Evolutionary conservation across 1,284 basidiomycete genomes (phyloP), one percentile per base, ranked within the genome.

Genomic region (Phellinidium pouzarii): DNA sequence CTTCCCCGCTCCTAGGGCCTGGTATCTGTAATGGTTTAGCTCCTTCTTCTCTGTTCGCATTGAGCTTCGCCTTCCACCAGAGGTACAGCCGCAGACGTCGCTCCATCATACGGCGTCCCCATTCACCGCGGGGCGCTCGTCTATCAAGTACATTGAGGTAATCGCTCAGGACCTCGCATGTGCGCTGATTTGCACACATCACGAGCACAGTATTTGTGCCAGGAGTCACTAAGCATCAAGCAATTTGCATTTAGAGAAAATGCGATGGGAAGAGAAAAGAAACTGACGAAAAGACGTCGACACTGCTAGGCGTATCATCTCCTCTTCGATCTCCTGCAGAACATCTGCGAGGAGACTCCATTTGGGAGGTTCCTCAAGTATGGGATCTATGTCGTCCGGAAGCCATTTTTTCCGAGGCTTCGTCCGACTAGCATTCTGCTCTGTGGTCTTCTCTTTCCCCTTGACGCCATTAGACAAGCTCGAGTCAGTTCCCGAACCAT

Each of bases 281-380:
- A 20, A 31, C 40, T 8, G 14, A 43, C 50, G 23, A 58, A 11
- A 59, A 26, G 57, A 59, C 62, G 57, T 69, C 59, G 67, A 67
- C 43, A 72, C 73, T 59, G 80, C 79, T 60, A 79, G 75, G 50
- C 77, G 70, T 54, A 87, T 72, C 48, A 94, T 89, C 60, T 94
- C 90, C 56, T 86, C 84, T 67, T 99, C 96, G 4, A 94, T 88
- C 70, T 99, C 96, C 57, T 92, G 79, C 45, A 99, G 66, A 0
- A 96, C 79, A 11, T 94, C 90, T 0, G 84, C 80, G 3, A 99
- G 71, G 3, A 97, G 68, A 48, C 77, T 78, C 95, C 96, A 99
- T 65, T 99, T 99, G 0, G 95, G 95, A 37, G 91, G 78, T 65
- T 97, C 94, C 66, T 99, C 95, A 17, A 99, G 74, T 0, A 94